These are phyloP conservation scores for Pyrus communis DNA, from an alignment of 306 rosid genomes.

Conservation along the genomic window DNA sequence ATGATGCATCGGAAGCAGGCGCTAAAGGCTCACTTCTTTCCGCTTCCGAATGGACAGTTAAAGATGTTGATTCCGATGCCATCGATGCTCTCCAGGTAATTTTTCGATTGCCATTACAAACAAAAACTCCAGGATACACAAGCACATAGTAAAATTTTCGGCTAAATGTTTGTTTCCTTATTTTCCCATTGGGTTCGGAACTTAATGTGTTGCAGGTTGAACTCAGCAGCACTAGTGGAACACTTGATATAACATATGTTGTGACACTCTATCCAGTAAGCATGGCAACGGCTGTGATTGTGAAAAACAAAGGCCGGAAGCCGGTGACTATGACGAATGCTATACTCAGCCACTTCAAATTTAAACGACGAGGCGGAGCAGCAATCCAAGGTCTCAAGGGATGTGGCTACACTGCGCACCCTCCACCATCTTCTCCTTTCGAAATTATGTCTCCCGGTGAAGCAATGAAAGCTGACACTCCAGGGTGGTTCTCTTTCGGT, in stretches of 20 bases:
- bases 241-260: conserved; percentile 60
- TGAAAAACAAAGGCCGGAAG: conserved; percentile 58
- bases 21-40: conserved; percentile 39
- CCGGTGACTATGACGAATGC: conserved; percentile 53
- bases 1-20: conserved; percentile 43
- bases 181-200: background rate
- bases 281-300: conserved; percentile 82
- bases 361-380: conserved; percentile 59
- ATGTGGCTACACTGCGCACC: conserved; percentile 58
- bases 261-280: conserved; percentile 75
- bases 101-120: background rate
- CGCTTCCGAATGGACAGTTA: conserved; percentile 62
- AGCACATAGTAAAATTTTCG: too few relatives aligned
- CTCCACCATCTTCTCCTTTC: conserved; percentile 72
- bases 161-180: too few relatives aligned
- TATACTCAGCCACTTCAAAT: conserved; percentile 70
- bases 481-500: conserved; percentile 52
- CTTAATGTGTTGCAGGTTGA: conserved; percentile 32
- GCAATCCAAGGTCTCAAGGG: conserved; percentile 72
- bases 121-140: too few relatives aligned
- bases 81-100: conserved; percentile 90
- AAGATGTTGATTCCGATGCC: conserved; percentile 76
- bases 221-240: conserved; percentile 34
- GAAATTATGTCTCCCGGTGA: conserved; percentile 64
- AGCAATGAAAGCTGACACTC: conserved; percentile 51